Conservation (phyloP, 2,329 filamentous ascomycete genomes). For the Canariomyces notabilis region DNA sequence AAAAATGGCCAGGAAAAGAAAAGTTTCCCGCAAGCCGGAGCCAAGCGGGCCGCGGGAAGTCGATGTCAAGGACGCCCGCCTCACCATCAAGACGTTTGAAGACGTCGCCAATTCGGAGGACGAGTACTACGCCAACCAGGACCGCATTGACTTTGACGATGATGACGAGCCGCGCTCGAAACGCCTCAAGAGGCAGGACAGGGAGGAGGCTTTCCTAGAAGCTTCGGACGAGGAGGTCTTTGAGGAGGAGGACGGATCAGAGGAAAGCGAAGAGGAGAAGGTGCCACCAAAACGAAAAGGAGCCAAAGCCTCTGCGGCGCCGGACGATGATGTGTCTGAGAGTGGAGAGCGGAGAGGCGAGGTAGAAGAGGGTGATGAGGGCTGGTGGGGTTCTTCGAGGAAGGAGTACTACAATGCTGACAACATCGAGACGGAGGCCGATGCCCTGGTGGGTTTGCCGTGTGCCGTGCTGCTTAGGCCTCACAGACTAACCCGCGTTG, state of each 20-base stretch:
- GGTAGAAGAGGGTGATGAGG: slow-evolving; percentile 54
- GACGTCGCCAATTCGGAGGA: slow-evolving; percentile 93
- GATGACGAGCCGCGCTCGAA: slow-evolving; percentile 74
- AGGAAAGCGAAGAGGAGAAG: slow-evolving; percentile 31
- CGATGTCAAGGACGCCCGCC: slow-evolving; percentile 54
- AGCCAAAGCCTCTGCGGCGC: slow-evolving; percentile 25
- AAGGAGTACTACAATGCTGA: slow-evolving; percentile 94
- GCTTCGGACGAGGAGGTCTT: slow-evolving; percentile 58
- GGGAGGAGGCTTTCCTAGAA: slow-evolving; percentile 59
- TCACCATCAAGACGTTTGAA: slow-evolving; percentile 62
- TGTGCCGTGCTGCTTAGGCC: background rate
- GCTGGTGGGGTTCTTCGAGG: slow-evolving; percentile 81
- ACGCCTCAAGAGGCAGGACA: slow-evolving; percentile 62
- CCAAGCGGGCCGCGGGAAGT: slow-evolving; percentile 50
- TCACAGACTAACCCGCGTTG: slow-evolving; percentile 1
- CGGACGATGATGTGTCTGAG: slow-evolving; percentile 45
- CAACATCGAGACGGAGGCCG: slow-evolving; percentile 56
- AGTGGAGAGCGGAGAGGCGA: slow-evolving; percentile 46
- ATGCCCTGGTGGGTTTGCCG: slow-evolving; percentile 52
- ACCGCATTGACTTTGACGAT: slow-evolving; percentile 73
- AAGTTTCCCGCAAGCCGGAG: slow-evolving; percentile 51
- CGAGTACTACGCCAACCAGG: slow-evolving; percentile 81
- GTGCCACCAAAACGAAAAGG: slow-evolving; percentile 24
- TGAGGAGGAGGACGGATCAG: slow-evolving; percentile 24
- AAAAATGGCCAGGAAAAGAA: slow-evolving; percentile 64